Percentiles rank a stretch among this genome's conserved stretches.
phyloP scores from a whole-genome alignment of 78 protist species.

The slime mould (Dictyostelium discoideum) region DNA sequence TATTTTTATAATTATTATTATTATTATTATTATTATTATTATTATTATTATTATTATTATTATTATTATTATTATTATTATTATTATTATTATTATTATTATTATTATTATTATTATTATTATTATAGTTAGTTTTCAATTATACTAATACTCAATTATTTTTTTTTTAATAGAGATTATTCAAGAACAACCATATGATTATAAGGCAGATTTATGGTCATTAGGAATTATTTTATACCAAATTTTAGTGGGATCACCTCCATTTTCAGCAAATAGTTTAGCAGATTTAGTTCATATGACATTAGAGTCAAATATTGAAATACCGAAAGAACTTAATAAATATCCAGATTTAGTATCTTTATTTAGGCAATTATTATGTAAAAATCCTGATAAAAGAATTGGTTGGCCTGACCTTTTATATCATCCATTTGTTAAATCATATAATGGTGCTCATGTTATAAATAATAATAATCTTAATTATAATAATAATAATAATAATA shows the following conservation, averaged over 20 bases:
- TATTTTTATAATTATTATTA: not conserved
- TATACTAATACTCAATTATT: not conserved
- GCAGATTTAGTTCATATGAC: conserved; percentile 15
- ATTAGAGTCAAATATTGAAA: not conserved
- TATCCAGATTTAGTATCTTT: conserved; percentile 11
- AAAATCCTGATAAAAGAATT: conserved; percentile 85
- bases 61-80: too few species aligned
- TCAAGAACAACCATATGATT: conserved; percentile 94
- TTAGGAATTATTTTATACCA: conserved; percentile 92
- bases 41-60: not conserved
- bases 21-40: not conserved
- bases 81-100: not conserved
- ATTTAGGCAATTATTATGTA: conserved; percentile 79
- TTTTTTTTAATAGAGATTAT: conserved; percentile 84
- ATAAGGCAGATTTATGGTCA: conserved; percentile 96
- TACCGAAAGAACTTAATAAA: not conserved
- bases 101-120: not conserved
- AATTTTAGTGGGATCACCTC: conserved; percentile 92
- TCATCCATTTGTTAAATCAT: conserved; percentile 88
- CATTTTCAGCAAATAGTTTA: conserved; percentile 89
- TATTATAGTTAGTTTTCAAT: too few species aligned
- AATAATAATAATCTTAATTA: not conserved
- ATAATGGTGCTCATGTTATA: not conserved
- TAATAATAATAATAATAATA: not conserved
- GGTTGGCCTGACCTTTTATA: conserved; percentile 89